Evolutionary conservation across 1,139 yeast species (phyloP), one percentile per base, ranked within the genome.

Genomic region (Dujonia santamariae): DNA sequence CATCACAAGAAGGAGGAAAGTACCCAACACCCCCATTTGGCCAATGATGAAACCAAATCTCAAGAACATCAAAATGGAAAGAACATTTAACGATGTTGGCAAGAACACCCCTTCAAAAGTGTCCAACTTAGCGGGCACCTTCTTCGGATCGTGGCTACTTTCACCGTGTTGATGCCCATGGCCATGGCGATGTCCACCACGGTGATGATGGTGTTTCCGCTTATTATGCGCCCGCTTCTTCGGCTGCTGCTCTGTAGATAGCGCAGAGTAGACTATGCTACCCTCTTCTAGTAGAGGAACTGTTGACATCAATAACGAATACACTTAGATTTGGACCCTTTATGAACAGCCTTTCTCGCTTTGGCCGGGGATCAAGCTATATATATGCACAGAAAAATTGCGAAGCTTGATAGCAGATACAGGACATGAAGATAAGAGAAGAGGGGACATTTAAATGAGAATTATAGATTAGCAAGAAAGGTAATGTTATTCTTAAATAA

Each of bases 21-120:
- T 65, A 2, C 92, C 90, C 13, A 76, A 32, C 2, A 82, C 64
- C 3, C 92, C 94, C 78, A 84, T 73, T 50, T 84, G 92, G 3
- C 92, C 92, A 31, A 84, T 63, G 16, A 84, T 79, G 54, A 83
- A 84, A 1, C 94, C 94, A 55, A 84, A 84, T 51, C 94, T 67
- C 43, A 84, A 64, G 51, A 84, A 84, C 92, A 84, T 82, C 58
- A 84, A 66, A 46, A 84, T 84, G 7, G 90, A 81, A n/a, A 84
- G 61, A 32, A 84, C 90, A 50, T 84, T 84, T 28, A 84, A 57
- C 1, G 87, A 72, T 0, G 92, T 83, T 14, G 94, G 92, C 4
- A 83, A 67, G 50, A 85, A 81, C 3, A 84, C 95, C 12, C 95
- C 95, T 39, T 77, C 78, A 42, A 81, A 77, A 0, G 95, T 85